Base-by-base conservation (phyloP, 805 yeast genomes). In the Myxozyma geophila region DNA sequence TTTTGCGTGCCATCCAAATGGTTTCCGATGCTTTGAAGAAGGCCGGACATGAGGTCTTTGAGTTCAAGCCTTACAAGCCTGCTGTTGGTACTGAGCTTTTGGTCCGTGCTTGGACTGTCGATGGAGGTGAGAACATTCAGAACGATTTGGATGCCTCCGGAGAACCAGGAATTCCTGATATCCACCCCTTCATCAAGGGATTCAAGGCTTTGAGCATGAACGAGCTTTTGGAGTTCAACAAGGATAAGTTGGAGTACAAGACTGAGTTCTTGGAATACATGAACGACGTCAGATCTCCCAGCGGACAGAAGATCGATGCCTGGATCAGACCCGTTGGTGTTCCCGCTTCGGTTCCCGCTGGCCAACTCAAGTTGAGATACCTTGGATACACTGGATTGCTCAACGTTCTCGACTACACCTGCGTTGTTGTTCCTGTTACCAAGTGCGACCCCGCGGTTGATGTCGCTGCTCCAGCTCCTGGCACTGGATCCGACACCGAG, bases 11-110 rank as follows among this genome's bases (percentile, higher is more conserved):
- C 1, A 49, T 85, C 60, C 75, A 71, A 19, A 68, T 69, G 47
- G 68, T 79, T 46, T 68, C 70, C 37, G 77, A 72, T 36, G 64
- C 67, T 23, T 62, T 68, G 8, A 53, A 48, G 54, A 59, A 64
- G 48, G 80, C 80, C 15, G 87, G 87, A 12, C 84, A 82, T 67
- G 82, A 81, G 58, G 78, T 82, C 15, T 76, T 83, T 57, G 81
- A 80, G 51, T 79, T 83, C 78, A 76, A 78, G 33, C 79, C 84
- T 35, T 70, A 74, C 58, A 66, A 66, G 53, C 69, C 68, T 17
- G 67, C 50, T 13, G 60, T 46, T 17, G 68, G 68, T 13, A 51
- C 54, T 17, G 60, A 54, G 13, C n/a, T 65, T 23, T 46, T 62
- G 41, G 46, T 64, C 12, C 64, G 68, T 17, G 63, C 68, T 2